These are phyloP conservation scores for Phytophthora vignae DNA, from an alignment of 352 stramenopile species.

Conservation along the genomic window DNA sequence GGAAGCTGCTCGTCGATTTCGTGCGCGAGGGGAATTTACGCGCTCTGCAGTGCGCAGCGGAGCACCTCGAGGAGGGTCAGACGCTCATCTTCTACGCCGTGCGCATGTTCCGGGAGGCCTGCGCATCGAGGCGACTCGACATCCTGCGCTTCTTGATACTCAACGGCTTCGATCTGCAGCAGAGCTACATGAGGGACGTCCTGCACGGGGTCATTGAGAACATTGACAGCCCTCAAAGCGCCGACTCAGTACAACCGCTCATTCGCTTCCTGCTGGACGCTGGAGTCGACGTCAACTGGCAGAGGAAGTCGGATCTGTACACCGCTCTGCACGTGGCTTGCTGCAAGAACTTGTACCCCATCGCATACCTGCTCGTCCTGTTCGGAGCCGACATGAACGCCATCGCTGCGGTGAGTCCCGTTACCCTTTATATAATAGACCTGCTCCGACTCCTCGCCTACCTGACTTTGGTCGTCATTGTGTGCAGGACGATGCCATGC, in stretches of 20 bases:
- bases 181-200: constrained; percentile 61
- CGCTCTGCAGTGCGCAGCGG: constrained; percentile 53
- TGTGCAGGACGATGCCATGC: constrained; percentile 72
- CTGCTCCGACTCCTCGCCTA: background rate
- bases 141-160: constrained; percentile 69
- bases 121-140: constrained; percentile 48
- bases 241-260: constrained; percentile 59
- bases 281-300: constrained; percentile 78
- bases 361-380: constrained; percentile 71
- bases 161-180: constrained; percentile 71
- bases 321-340: constrained; percentile 77
- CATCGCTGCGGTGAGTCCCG: constrained; percentile 52
- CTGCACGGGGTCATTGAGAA: constrained; percentile 61
- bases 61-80: constrained; percentile 58
- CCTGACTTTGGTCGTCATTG: background rate
- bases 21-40: constrained; percentile 53
- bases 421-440: background rate
- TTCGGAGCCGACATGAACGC: constrained; percentile 82
- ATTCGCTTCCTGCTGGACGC: constrained; percentile 69
- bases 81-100: constrained; percentile 71
- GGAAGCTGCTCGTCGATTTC: constrained; percentile 67
- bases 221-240: constrained; percentile 36
- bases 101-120: constrained; percentile 77
- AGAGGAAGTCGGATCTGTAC: constrained; percentile 66
- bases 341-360: constrained; percentile 60